Evolutionary conservation across 2,329 filamentous ascomycete genomes (phyloP).

Genomic region (Fusarium bulbicola): DNA sequence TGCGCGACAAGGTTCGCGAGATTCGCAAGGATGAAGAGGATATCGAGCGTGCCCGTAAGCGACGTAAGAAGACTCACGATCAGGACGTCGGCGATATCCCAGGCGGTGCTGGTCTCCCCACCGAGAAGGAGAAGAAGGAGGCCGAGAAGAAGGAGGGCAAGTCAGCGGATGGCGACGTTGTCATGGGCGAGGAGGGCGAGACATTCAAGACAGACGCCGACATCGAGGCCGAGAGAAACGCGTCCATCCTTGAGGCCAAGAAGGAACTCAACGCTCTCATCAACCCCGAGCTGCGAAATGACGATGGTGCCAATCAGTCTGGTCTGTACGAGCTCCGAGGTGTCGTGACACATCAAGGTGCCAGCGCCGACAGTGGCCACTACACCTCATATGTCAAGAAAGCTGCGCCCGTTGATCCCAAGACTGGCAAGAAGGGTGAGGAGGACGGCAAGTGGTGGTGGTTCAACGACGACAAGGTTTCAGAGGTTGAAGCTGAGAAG

Average conservation of each 20-base stretch:
- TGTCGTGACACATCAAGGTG: slow-evolving; percentile 95
- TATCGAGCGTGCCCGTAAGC: slow-evolving; percentile 88
- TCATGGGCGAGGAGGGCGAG: slow-evolving; percentile 68
- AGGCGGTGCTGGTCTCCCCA: slow-evolving; percentile 57
- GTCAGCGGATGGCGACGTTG: slow-evolving; percentile 69
- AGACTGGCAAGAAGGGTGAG: slow-evolving; percentile 78
- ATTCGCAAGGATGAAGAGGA: slow-evolving; percentile 95
- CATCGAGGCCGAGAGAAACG: slow-evolving; percentile 84
- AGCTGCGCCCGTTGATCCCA: slow-evolving; percentile 74
- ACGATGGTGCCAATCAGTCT: slow-evolving; percentile 89
- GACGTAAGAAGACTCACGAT: slow-evolving; percentile 76
- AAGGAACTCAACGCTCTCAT: slow-evolving; percentile 86
- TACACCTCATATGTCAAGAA: slow-evolving; percentile 99
- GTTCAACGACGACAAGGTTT: slow-evolving; percentile 99
- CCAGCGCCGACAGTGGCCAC: slow-evolving; percentile 95
- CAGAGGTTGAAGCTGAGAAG: slow-evolving; percentile 90
- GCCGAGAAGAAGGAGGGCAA: slow-evolving; percentile 60
- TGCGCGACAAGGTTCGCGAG: slow-evolving; percentile 96
- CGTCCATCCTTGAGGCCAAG: slow-evolving; percentile 80
- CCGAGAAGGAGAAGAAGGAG: slow-evolving; percentile 62
- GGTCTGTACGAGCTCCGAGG: slow-evolving; percentile 94
- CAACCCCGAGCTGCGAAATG: slow-evolving; percentile 75
- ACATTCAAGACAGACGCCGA: slow-evolving; percentile 94
- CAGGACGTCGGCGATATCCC: slow-evolving; percentile 57
- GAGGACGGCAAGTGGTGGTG: slow-evolving; percentile 99